Evolutionary conservation across 495 filamentous ascomycete genomes (phyloP).

Genomic region (Entonaema liquescens): DNA sequence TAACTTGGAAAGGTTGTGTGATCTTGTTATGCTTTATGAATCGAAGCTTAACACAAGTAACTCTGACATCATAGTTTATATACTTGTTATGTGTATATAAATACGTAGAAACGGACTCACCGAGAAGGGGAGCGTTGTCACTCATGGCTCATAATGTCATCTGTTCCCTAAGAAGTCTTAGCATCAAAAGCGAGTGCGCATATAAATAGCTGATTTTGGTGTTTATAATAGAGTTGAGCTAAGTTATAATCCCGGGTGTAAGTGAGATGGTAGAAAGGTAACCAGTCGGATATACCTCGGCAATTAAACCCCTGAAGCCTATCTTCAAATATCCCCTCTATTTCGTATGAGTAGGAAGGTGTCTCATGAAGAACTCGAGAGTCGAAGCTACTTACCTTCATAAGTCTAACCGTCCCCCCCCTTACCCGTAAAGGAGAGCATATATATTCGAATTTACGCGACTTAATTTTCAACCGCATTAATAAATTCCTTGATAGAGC

Average conservation of each 20-base stretch:
- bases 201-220: neutral
- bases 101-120: conserved; percentile 22
- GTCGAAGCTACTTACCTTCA: no score
- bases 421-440: no score
- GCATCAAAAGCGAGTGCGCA: neutral
- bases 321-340: neutral
- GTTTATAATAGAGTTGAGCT: neutral
- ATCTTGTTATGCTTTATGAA: neutral
- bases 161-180: neutral
- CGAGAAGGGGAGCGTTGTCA: conserved; percentile 22
- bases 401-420: no score
- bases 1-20: neutral
- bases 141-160: conserved; percentile 4
- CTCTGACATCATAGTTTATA: conserved; percentile 20
- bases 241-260: neutral
- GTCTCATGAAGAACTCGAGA: neutral
- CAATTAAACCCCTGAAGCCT: conserved; percentile 3
- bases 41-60: no score
- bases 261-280: neutral
- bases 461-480: neutral
- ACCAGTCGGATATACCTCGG: conserved; percentile 25
- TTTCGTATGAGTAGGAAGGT: neutral
- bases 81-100: no score
- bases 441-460: neutral
- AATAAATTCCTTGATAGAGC: neutral